phyloP scores from a whole-genome alignment of 257 asterid genomes.

The Buddleja alternifolia region DNA sequence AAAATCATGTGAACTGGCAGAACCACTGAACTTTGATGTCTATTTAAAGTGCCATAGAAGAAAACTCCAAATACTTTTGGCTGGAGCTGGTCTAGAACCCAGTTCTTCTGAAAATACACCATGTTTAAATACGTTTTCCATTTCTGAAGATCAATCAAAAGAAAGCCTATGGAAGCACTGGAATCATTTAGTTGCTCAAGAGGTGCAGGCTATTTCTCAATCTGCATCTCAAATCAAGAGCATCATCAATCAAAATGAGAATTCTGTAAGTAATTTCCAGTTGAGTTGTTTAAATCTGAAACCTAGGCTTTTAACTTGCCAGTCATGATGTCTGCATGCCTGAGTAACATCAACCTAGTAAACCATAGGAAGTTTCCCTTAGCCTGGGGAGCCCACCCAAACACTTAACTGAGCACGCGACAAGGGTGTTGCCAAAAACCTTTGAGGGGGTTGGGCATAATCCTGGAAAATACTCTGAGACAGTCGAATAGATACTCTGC shows the following conservation, averaged over 20 bases:
- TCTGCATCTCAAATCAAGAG: constrained; percentile 66
- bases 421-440: too few species aligned
- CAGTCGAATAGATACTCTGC: too few species aligned
- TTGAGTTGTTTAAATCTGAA: constrained; percentile 6
- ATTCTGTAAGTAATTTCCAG: constrained; percentile 49
- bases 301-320: constrained; percentile 14
- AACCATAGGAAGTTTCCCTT: too few species aligned
- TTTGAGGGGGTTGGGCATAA: too few species aligned
- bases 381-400: too few species aligned
- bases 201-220: constrained; percentile 87
- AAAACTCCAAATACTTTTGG: constrained; percentile 76
- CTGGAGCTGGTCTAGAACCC: constrained; percentile 64
- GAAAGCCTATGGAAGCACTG: constrained; percentile 60
- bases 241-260: constrained; percentile 44
- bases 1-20: constrained; percentile 70
- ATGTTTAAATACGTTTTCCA: constrained; percentile 39
- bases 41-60: constrained; percentile 83
- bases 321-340: too few species aligned
- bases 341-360: too few species aligned
- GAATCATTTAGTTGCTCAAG: constrained; percentile 68
- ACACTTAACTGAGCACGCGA: too few species aligned
- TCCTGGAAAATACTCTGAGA: too few species aligned
- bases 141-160: constrained; percentile 58
- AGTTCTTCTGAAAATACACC: constrained; percentile 45
- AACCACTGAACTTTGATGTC: constrained; percentile 64